Base-by-base conservation (phyloP, 495 filamentous ascomycete genomes). In the Pyrenula massariospora region DNA sequence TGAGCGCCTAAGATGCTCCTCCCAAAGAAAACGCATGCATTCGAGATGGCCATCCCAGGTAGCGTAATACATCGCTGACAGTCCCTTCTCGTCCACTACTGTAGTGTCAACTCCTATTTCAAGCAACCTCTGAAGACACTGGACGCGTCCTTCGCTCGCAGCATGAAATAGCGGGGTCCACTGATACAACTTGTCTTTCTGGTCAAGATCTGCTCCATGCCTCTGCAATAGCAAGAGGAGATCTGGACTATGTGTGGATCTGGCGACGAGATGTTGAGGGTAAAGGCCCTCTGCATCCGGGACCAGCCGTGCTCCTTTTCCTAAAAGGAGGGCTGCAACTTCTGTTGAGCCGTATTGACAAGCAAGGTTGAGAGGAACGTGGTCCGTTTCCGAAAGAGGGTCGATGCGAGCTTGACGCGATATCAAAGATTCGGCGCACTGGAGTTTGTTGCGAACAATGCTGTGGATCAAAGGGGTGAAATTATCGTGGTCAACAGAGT, bases 121-220 rank as follows among this genome's bases (percentile, higher is more conserved):
- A 5, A 98, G 72, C 20, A 98, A 78, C 0, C 83, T 85, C 54
- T 85, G 79, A 24, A 97, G 73, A 63, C 90, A 96, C 48, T 85
- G 81, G 19, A 96, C 87, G 64, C 93, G 94, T 23, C 93, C 93
- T 76, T 98, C 93, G 63, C 92, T 95, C 11, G 92, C 93, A 11
- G 93, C 92, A 68, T 98, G 91, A 60, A 98, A 93, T 1, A 98
- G 72, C 0, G 93, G 90, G 2, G 93, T 97, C 93, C 93, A 98
- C 57, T 91, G 89, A 57, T 97, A 96, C 12, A 98, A 74, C 68
- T 95, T 96, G 68, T 98, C 93, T 25, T 84, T 75, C 67, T 97
- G 91, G 67, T 98, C 80, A 23, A 97, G 76, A 65, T 97, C 85
- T n/a, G 89, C 93, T 8, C 91, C 91, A 64, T 94, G 89, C 31